Percentiles rank a stretch among this genome's conserved stretches.
Conservation (phyloP, 2,329 filamentous ascomycete genomes). For the Beauveria bassiana region DNA sequence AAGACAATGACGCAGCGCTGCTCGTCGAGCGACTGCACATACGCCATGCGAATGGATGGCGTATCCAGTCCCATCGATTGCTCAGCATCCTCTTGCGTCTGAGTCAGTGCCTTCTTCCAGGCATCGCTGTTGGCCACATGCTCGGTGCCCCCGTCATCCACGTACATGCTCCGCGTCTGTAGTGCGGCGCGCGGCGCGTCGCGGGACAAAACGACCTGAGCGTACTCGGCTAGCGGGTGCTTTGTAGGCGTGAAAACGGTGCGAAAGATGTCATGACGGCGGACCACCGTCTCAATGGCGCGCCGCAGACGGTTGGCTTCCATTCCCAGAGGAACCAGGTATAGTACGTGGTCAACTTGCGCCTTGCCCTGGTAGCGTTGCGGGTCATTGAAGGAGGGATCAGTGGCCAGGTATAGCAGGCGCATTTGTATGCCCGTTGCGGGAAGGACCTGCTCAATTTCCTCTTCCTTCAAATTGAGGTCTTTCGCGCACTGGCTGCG, state of each 20-base stretch:
- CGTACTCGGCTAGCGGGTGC: slow-evolving; percentile 11
- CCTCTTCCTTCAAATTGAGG: background rate
- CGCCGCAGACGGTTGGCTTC: slow-evolving; percentile 9
- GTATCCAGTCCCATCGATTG: background rate
- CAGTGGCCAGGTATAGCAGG: background rate
- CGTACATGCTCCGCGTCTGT: slow-evolving; percentile 1
- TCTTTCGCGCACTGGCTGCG: background rate
- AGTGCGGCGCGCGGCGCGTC: background rate
- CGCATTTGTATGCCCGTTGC: background rate
- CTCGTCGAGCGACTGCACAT: background rate
- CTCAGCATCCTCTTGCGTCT: background rate
- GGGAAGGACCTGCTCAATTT: slow-evolving; percentile 8
- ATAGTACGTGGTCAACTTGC: slow-evolving; percentile 9
- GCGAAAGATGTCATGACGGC: slow-evolving; percentile 9
- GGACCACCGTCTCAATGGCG: slow-evolving; percentile 6
- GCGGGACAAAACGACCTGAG: background rate
- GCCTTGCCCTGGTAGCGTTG: slow-evolving; percentile 8
- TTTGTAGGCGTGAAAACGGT: slow-evolving; percentile 6
- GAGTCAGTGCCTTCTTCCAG: background rate
- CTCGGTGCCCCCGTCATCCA: background rate
- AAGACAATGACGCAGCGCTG: slow-evolving; percentile 18
- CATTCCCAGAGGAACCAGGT: slow-evolving; percentile 4
- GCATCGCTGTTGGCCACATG: background rate
- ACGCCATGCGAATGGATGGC: slow-evolving; percentile 2
- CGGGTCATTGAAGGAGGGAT: background rate